Conservation (phyloP, 352 stramenopile genomes). For the Blastocystis sp. region DNA sequence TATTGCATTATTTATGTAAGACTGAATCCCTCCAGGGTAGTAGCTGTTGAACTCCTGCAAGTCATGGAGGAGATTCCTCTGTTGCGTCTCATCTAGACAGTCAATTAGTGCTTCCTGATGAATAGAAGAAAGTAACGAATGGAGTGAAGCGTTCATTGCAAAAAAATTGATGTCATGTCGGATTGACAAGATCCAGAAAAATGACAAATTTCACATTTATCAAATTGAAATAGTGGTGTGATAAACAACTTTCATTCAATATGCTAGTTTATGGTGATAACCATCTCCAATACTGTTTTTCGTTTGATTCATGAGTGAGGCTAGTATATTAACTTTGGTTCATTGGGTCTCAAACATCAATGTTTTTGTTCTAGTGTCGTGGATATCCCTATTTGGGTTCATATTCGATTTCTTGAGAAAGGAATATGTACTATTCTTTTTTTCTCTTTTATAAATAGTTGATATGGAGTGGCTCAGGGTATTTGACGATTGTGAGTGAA, state of each 20-base stretch:
- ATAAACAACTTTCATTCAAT: too few relatives aligned
- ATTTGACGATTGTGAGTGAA: not conserved
- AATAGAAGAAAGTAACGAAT: not conserved
- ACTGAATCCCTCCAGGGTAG: not conserved
- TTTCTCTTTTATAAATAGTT: not conserved
- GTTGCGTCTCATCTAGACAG: not conserved
- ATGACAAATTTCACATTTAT: not conserved
- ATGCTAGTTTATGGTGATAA: too few relatives aligned
- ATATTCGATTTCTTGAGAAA: conserved; percentile 53
- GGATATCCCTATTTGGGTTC: conserved; percentile 35
- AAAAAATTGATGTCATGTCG: not conserved
- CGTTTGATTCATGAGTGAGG: not conserved
- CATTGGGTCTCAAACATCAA: not conserved
- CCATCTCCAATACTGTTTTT: not conserved
- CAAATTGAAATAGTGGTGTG: not conserved
- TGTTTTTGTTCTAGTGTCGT: conserved; percentile 10
- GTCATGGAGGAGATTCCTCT: not conserved
- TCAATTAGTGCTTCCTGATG: not conserved
- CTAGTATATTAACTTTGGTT: not conserved
- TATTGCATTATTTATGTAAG: not conserved
- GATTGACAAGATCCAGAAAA: not conserved
- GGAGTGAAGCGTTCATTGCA: not conserved
- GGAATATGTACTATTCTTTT: conserved; percentile 6
- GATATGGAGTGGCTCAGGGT: conserved; percentile 52
- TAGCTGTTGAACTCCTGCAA: not conserved